These are phyloP conservation scores for Adansonia rubrostipa DNA, from an alignment of 441 rosid genomes.

Conservation along the genomic window DNA sequence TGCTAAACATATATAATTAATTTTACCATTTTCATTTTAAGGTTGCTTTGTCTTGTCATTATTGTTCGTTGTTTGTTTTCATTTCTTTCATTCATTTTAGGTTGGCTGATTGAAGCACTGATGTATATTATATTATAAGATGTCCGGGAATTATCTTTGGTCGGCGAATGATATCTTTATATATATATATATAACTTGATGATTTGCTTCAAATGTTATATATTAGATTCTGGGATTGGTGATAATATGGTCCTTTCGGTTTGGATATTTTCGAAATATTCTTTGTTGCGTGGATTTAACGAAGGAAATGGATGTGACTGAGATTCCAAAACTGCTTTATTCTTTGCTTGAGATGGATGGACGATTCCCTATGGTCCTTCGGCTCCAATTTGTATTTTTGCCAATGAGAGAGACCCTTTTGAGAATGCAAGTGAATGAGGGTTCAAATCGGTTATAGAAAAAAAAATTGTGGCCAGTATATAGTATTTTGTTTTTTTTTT, in stretches of 20 bases:
- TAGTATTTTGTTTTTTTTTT: too few species aligned
- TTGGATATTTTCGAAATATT: background rate
- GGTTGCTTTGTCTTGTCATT: background rate
- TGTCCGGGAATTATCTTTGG: slow-evolving; percentile 9
- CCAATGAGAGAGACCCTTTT: background rate
- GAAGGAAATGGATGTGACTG: slow-evolving; percentile 16
- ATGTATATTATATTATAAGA: background rate
- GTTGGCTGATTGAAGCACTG: background rate
- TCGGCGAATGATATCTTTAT: background rate
- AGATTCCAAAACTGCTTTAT: slow-evolving; percentile 34
- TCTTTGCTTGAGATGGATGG: slow-evolving; percentile 22
- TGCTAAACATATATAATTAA: background rate
- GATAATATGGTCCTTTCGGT: slow-evolving; percentile 15
- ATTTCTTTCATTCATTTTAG: background rate
- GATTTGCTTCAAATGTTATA: background rate
- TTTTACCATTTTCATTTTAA: background rate
- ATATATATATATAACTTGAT: background rate
- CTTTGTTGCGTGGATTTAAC: slow-evolving; percentile 27
- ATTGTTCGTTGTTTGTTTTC: background rate
- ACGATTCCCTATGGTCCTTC: slow-evolving; percentile 19
- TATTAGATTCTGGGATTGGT: slow-evolving; percentile 26
- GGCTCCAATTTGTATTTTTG: background rate
- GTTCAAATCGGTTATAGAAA: too few species aligned
- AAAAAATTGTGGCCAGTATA: too few species aligned
- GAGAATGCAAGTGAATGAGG: background rate